Base-by-base conservation (phyloP, 192 early-diverging fungal species). In the Coemansia sp. region DNA sequence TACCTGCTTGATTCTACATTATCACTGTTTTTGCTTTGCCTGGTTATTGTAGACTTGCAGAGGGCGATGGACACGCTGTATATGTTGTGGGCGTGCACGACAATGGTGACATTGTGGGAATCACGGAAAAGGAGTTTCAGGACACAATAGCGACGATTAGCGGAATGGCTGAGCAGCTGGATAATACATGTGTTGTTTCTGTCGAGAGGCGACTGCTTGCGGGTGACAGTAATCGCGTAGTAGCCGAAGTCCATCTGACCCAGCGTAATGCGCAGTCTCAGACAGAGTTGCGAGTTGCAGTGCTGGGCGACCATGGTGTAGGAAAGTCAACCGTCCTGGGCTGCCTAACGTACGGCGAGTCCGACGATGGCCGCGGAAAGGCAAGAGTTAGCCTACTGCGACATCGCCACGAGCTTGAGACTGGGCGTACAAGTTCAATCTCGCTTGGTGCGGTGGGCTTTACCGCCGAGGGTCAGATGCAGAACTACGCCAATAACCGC, bases 21-120 rank as follows among this genome's bases (percentile, higher is more conserved):
- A 20, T 20, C 29, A 31, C 29, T 11, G n/a, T 60, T 9, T 22
- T 5, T 10, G 22, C 6, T 60, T 21, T 51, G 2, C 3, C 89
- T 93, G 70, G 66, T 90, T 33, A 92, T 59, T 92, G 89, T 92
- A 85, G 95, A 76, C 74, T 97, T 39, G 85, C 92, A 11, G 94
- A 97, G 65, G 95, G 95, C 0, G 78, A 88, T 57, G 95, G 95
- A 23, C 89, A 90, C 51, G 91, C 91, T 3, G 80, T 94, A 51
- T 97, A 97, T 69, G 90, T 95, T 61, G 85, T 97, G 8, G 95
- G 95, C 29, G 94, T 97, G 0, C 82, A 85, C 11, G 95, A 97
- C 66, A 81, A 92, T 46, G 95, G 95, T 14, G 84, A 82, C 6
- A 84, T 95, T 62, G 85, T 93, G 5, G 95, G 89, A 0, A 82